Evolutionary conservation across 2,329 filamentous ascomycete genomes (phyloP).

Genomic region (Hirsutella minnesotensis): DNA sequence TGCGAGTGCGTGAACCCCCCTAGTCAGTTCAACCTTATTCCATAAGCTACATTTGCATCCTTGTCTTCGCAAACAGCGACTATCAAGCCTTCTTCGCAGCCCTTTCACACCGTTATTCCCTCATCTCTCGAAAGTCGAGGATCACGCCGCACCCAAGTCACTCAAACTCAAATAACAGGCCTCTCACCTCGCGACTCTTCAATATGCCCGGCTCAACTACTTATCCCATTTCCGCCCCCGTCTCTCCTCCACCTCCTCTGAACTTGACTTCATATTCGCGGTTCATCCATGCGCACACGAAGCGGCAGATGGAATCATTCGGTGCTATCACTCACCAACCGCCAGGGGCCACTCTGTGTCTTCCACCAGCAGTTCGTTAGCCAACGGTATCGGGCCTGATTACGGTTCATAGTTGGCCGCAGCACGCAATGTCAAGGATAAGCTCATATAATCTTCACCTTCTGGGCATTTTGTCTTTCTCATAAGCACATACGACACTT

Average conservation of each 20-base stretch:
- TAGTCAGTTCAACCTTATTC: not conserved
- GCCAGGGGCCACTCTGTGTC: conserved; percentile 9
- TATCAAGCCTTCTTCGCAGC: too few relatives aligned
- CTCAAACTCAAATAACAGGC: not conserved
- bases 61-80: too few relatives aligned
- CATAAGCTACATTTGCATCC: not conserved
- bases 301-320: conserved; percentile 49
- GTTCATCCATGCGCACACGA: conserved; percentile 54
- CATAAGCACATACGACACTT: too few relatives aligned
- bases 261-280: conserved; percentile 45
- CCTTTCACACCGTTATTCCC: too few relatives aligned
- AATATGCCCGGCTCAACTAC: conserved; percentile 25
- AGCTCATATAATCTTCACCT: too few relatives aligned
- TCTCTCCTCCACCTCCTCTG: conserved; percentile 26
- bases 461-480: too few relatives aligned
- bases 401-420: too few relatives aligned
- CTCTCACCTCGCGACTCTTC: too few relatives aligned
- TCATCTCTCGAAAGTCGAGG: too few relatives aligned
- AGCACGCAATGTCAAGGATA: too few relatives aligned
- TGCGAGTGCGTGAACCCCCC: too few relatives aligned
- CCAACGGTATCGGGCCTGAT: conserved; percentile 20
- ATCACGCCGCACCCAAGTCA: too few relatives aligned
- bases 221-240: conserved; percentile 23
- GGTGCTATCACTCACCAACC: conserved; percentile 16
- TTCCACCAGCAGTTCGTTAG: conserved; percentile 8